Percentiles rank a stretch among this genome's conserved stretches.
Evolutionary conservation across 1,284 basidiomycete species (phyloP).

Genomic region (Cryptococcus sp.): DNA sequence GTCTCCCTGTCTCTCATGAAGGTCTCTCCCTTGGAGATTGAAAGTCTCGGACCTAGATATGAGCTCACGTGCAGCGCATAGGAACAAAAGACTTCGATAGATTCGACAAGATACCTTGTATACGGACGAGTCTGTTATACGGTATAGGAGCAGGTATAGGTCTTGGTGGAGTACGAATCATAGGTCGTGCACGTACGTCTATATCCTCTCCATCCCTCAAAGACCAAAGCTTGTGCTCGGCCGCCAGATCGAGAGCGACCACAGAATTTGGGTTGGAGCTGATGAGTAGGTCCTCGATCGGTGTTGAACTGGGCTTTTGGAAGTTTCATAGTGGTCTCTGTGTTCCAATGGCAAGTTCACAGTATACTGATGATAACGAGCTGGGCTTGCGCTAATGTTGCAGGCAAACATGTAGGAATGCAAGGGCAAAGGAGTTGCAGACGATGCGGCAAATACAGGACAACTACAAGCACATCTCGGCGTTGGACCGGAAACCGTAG

Average conservation of each 20-base stretch:
- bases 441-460: constrained; percentile 44
- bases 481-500: neutral
- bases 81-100: constrained; percentile 16
- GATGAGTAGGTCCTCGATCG: constrained; percentile 10
- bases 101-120: constrained; percentile 39
- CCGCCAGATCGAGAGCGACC: too few species aligned
- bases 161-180: constrained; percentile 37
- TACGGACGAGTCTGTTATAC: constrained; percentile 40
- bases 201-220: too few species aligned
- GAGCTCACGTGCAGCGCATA: constrained; percentile 2
- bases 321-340: constrained; percentile 34
- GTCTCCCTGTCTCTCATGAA: too few species aligned
- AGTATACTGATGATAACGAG: too few species aligned
- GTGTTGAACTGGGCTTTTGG: constrained; percentile 42
- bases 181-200: constrained; percentile 39
- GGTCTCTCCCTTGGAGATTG: too few species aligned
- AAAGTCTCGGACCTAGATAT: too few species aligned
- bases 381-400: neutral
- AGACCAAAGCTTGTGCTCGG: too few species aligned
- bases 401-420: constrained; percentile 41
- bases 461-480: constrained; percentile 18
- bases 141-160: constrained; percentile 42
- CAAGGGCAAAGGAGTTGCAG: constrained; percentile 36
- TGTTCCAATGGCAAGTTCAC: constrained; percentile 13
- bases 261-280: neutral